Base-by-base conservation (phyloP, 1,284 basidiomycete species). In the Malassezia yamatoensis region DNA sequence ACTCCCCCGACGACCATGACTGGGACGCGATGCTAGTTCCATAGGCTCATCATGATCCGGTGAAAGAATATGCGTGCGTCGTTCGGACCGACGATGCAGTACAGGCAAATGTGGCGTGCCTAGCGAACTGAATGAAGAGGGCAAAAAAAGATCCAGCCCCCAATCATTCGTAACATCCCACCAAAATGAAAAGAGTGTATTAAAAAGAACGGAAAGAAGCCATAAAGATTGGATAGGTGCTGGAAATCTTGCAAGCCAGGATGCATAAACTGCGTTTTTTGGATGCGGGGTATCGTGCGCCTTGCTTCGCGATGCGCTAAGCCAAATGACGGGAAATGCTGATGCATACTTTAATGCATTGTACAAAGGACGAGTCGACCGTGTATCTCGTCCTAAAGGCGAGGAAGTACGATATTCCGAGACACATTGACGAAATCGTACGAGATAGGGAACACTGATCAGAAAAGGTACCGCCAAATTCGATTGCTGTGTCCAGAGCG, bases 151-250 rank as follows among this genome's bases (percentile, higher is more conserved):
- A 41, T 84, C 82, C 44, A 98, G 79, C 0, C 94, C 94, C 93
- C 93, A 99, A 76, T 99, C 94, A 72, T 96, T 89, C 43, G 88
- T 90, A 34, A 98, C 82, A 76, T 98, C 94, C 94, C 94, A 99
- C 88, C 90, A 99, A 76, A 94, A 96, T 6, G 90, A 93, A 77
- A 89, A 99, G 42, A 88, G 76, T 1, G 90, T 93, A 76, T 98
- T 98, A 65, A 94, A 76, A 13, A 82, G 80, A 24, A 90, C 90
- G 11, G 85, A 82, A 21, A 91, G 76, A 13, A 96, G 76, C 94
- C 90, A 90, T 3, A 52, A 20, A 11, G 21, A 10, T 29, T 53
- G 49, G 13, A 53, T 32, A n/a, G 37, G 3, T 16, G 34, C 45
- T 10, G 20, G 53, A 9, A 15, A 48, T 20, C 13, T 33, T 5